Percentiles rank a stretch among this genome's conserved stretches.
These are phyloP conservation scores for Sclerotinia sclerotiorum DNA, from an alignment of 2,329 filamentous ascomycete genomes.

Conservation along the genomic window DNA sequence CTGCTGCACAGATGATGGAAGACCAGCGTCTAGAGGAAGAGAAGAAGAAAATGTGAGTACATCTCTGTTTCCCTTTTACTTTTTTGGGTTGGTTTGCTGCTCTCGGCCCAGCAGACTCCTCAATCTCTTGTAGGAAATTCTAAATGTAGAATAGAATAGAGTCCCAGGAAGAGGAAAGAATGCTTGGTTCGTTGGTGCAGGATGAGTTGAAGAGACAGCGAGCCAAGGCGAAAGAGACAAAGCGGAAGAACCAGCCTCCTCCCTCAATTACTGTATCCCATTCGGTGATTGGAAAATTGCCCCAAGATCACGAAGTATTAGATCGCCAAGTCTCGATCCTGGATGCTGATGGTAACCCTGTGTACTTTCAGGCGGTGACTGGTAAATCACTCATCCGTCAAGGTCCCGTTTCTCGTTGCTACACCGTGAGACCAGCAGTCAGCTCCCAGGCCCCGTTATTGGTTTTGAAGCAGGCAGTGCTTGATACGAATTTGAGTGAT, in stretches of 20 bases:
- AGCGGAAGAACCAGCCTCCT: constrained; percentile 55
- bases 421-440: constrained; percentile 70
- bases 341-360: constrained; percentile 60
- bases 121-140: not conserved
- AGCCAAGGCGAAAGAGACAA: constrained; percentile 62
- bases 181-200: constrained; percentile 68
- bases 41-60: constrained; percentile 43
- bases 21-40: constrained; percentile 50
- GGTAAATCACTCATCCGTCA: constrained; percentile 66
- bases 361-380: constrained; percentile 70
- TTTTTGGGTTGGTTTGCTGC: not conserved
- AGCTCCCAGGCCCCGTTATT: constrained; percentile 56
- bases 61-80: not conserved
- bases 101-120: not conserved
- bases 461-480: constrained; percentile 68
- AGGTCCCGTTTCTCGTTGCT: constrained; percentile 66
- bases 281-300: constrained; percentile 31
- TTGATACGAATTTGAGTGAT: constrained; percentile 59
- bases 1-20: constrained; percentile 58
- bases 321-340: constrained; percentile 65
- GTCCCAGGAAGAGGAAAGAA: constrained; percentile 47
- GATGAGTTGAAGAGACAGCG: constrained; percentile 69
- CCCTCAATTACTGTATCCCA: constrained; percentile 32
- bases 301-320: constrained; percentile 44
- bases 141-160: constrained; percentile 16